Evolutionary conservation across 805 yeast species (phyloP), one percentile per base, ranked within the genome.

Genomic region (Lachancea sp.): DNA sequence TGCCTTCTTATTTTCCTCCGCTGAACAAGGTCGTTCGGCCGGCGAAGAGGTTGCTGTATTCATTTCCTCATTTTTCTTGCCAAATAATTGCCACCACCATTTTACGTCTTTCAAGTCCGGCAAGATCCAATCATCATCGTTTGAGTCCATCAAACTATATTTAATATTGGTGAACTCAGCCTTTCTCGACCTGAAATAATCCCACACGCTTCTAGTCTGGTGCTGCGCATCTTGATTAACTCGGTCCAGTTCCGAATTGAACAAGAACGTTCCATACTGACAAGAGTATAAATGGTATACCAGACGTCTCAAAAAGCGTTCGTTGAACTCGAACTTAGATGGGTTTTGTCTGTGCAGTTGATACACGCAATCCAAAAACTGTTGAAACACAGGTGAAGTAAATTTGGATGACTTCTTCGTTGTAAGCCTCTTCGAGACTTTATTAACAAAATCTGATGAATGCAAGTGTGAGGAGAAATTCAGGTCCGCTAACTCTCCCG

Each of bases 321-420:
- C 96, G 55, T 89, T 88, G 63, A 80, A 89, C 62, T 90, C 96
- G 60, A 92, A 92, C 34, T 68, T 64, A 1, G 65, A 53, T 0
- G 96, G 95, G 49, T 75, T 71, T 55, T 87, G 95, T 6, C 77
- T 61, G 38, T 74, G 60, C 15, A 90, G 56, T 56, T 92, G 98
- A 58, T 81, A 88, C 1, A 87, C 83, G 48, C 92, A 80, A 55
- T 92, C 98, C 34, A 92, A 62, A 62, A 89, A 92, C 56, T 92
- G 98, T 52, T 88, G 97, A 64, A 92, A 90, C 1, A 89, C 77
- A 0, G 98, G 98, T 9, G 96, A 83, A n/a, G 80, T 77, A 40
- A 77, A 72, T 47, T 80, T 79, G 37, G 72, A 51, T 12, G 42
- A 41, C 13, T 43, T 46, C 40, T 68, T 68, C 34, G 65, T 67